These are phyloP conservation scores for Pythium guiyangense DNA, from an alignment of 352 stramenopile species.

Conservation along the genomic window DNA sequence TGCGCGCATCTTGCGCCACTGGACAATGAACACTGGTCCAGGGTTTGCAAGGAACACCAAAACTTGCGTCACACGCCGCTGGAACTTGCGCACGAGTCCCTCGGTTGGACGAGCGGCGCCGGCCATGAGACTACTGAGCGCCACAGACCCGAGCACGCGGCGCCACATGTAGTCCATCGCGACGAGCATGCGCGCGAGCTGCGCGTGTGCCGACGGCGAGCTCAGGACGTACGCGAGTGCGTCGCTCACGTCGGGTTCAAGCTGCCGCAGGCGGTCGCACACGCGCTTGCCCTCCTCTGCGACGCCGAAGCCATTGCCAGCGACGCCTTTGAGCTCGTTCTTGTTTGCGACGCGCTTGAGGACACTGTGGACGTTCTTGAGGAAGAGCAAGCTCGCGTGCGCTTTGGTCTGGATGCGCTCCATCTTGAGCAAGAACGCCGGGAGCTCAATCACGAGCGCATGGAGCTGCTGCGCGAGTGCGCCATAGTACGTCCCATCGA, in stretches of 20 bases:
- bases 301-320: conserved; percentile 28
- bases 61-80: conserved; percentile 3
- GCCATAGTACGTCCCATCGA: conserved; percentile 33
- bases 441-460: conserved; percentile 25
- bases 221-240: conserved; percentile 20
- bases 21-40: conserved; percentile 9
- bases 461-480: conserved; percentile 25
- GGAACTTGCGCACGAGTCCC: conserved; percentile 16
- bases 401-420: conserved; percentile 25
- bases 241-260: conserved; percentile 18
- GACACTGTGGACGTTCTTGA: conserved; percentile 40
- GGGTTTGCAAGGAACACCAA: conserved; percentile 12
- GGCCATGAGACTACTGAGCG: conserved; percentile 27
- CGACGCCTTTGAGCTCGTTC: conserved; percentile 41
- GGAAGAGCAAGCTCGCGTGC: conserved; percentile 26
- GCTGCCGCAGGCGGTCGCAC: conserved; percentile 17
- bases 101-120: conserved; percentile 14
- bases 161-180: conserved; percentile 44
- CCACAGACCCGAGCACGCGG: conserved; percentile 19
- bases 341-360: conserved; percentile 35
- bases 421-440: conserved; percentile 35
- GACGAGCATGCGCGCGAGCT: conserved; percentile 24
- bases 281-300: conserved; percentile 26
- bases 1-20: conserved; percentile 15
- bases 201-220: conserved; percentile 13